phyloP scores from a whole-genome alignment of 108 stramenopile genomes.

The Chaetoceros tenuissimus region DNA sequence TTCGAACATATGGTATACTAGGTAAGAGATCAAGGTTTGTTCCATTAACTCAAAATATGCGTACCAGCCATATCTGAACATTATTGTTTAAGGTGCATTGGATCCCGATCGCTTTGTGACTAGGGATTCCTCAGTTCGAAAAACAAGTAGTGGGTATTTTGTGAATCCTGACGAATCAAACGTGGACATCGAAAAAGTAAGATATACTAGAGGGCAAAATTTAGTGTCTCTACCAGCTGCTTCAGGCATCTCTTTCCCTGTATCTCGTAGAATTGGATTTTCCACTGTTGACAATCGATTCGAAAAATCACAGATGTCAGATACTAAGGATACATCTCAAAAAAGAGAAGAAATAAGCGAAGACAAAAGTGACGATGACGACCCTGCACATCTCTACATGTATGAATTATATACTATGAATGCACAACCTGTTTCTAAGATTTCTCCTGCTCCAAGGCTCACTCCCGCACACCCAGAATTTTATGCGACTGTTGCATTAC shows the following conservation, averaged over 20 bases:
- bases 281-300: no score
- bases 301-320: no score
- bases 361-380: slow-evolving; percentile 50
- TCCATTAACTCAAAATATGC: no score
- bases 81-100: slow-evolving; percentile 51
- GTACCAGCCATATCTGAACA: no score
- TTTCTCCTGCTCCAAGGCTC: slow-evolving; percentile 50
- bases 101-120: slow-evolving; percentile 82
- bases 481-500: slow-evolving; percentile 89
- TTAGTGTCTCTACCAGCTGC: no score
- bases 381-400: slow-evolving; percentile 80
- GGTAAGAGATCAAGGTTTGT: slow-evolving; percentile 22
- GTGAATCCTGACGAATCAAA: slow-evolving; percentile 36
- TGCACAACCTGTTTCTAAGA: slow-evolving; percentile 64
- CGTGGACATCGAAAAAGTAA: slow-evolving; percentile 2
- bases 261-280: no score
- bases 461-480: slow-evolving; percentile 80
- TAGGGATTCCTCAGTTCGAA: slow-evolving; percentile 48
- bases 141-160: slow-evolving; percentile 76
- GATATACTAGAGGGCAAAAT: no score
- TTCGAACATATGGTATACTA: slow-evolving; percentile 87
- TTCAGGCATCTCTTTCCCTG: no score
- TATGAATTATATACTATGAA: slow-evolving; percentile 87
- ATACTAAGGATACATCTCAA: no score
- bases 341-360: no score